These are phyloP conservation scores for Pseudozyma tsukubaensis DNA, from an alignment of 1,284 basidiomycete species.

Conservation along the genomic window DNA sequence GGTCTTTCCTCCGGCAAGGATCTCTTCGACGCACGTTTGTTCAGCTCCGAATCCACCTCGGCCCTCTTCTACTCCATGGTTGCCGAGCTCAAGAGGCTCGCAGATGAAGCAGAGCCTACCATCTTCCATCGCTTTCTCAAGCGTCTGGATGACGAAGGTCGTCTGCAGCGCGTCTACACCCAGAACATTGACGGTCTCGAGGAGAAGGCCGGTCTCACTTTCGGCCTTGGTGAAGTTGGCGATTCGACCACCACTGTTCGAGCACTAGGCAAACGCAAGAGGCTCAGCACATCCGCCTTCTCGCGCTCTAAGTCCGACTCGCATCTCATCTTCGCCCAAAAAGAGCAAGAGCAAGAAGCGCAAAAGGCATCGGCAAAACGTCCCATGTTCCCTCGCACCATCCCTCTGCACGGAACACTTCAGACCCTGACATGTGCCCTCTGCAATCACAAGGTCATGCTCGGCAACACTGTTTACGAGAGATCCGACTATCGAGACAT, in stretches of 20 bases:
- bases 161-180: constrained; percentile 87
- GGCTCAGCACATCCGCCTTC: constrained; percentile 22
- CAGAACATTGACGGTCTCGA: constrained; percentile 96
- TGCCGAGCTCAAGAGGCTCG: constrained; percentile 83
- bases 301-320: constrained; percentile 60
- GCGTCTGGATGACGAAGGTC: constrained; percentile 83
- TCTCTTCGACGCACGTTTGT: constrained; percentile 88
- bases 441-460: constrained; percentile 75
- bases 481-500: constrained; percentile 21
- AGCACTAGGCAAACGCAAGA: constrained; percentile 56
- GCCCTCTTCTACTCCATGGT: constrained; percentile 92
- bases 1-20: constrained; percentile 81
- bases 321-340: constrained; percentile 46
- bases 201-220: constrained; percentile 76
- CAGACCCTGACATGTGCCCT: constrained; percentile 82
- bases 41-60: constrained; percentile 80
- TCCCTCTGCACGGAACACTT: constrained; percentile 89
- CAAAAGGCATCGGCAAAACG: constrained; percentile 69
- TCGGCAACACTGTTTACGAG: constrained; percentile 44
- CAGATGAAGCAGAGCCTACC: constrained; percentile 83
- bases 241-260: constrained; percentile 51
- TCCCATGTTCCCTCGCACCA: constrained; percentile 76
- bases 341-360: constrained; percentile 68
- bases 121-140: constrained; percentile 89
- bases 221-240: constrained; percentile 70